Base-by-base conservation (phyloP, 768 basidiomycete species). In the Holtermanniella nyarrowii region DNA sequence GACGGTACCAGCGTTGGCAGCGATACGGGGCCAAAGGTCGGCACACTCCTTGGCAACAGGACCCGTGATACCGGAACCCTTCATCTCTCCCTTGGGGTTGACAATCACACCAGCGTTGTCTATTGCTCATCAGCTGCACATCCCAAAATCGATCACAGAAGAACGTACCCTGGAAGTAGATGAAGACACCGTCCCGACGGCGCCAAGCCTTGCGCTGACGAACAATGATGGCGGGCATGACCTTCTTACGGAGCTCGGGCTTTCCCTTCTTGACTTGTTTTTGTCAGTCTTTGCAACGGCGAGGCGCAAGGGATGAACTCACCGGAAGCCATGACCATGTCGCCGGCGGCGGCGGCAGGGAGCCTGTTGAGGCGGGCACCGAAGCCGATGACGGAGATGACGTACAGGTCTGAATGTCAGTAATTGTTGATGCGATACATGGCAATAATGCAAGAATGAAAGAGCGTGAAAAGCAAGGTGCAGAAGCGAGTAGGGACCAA, bases 261-360 rank as follows among this genome's bases (percentile, higher is more conserved):
- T 99, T 97, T 74, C 95, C 95, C 80, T 97, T 97, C 82, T 99
- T 97, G 69, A 99, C 95, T n/a, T n/a, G n/a, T n/a, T n/a, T n/a
- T n/a, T n/a, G n/a, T n/a, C n/a, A n/a, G n/a, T n/a, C n/a, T n/a
- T n/a, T n/a, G n/a, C n/a, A n/a, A n/a, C n/a, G n/a, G n/a, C n/a
- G n/a, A n/a, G n/a, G n/a, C n/a, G n/a, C n/a, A n/a, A n/a, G n/a
- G n/a, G n/a, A n/a, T n/a, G n/a, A n/a, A n/a, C n/a, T n/a, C n/a
- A n/a, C n/a, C n/a, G 48, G 86, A 88, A 53, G 88, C 88, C 68
- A 70, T 71, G 55, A 71, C 70, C 70, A 71, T 71, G 65, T 71
- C 72, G 55, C 74, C 75, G 50, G 75, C 74, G 48, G 75, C 66
- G 54, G 75, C 90, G 73, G 95, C 93, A 57, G 95, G 95, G 56